Percentiles rank a stretch among this genome's conserved stretches.
These are phyloP conservation scores for Fomitopsis schrenkii DNA, from an alignment of 1,284 basidiomycete species.

Conservation along the genomic window DNA sequence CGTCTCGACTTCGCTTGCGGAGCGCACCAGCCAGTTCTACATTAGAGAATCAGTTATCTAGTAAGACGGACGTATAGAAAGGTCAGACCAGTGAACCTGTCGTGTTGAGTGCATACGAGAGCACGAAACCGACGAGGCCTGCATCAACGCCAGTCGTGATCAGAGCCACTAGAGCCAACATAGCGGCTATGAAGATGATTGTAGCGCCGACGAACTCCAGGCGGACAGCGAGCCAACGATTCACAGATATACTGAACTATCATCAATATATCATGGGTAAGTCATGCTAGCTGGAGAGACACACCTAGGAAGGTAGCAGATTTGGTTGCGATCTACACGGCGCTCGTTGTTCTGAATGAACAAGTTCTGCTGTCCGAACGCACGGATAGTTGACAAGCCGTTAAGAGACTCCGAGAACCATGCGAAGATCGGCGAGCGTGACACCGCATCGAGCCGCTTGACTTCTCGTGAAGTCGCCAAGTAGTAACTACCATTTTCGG, in stretches of 20 bases:
- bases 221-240: slow-evolving; percentile 78
- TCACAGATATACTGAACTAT: slow-evolving; percentile 55
- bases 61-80: not conserved
- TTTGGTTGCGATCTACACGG: slow-evolving; percentile 81
- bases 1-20: slow-evolving; percentile 89
- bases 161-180: slow-evolving; percentile 68
- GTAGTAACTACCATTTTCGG: slow-evolving; percentile 64
- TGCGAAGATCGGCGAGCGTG: slow-evolving; percentile 87
- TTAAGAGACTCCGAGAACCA: slow-evolving; percentile 87
- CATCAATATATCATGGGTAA: not conserved
- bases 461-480: slow-evolving; percentile 88
- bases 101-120: slow-evolving; percentile 82
- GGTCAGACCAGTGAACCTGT: slow-evolving; percentile 64
- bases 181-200: slow-evolving; percentile 76
- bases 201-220: slow-evolving; percentile 82
- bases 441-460: slow-evolving; percentile 88
- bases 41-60: no score
- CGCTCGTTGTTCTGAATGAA: slow-evolving; percentile 80
- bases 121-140: slow-evolving; percentile 87
- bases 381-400: slow-evolving; percentile 85
- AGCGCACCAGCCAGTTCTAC: slow-evolving; percentile 88
- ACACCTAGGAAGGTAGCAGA: slow-evolving; percentile 61
- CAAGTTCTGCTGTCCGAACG: slow-evolving; percentile 67
- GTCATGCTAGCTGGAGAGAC: not conserved
- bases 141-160: slow-evolving; percentile 78